Base-by-base conservation (phyloP, 2,329 filamentous ascomycete species). In the Sporothrix pseudoabietina region DNA sequence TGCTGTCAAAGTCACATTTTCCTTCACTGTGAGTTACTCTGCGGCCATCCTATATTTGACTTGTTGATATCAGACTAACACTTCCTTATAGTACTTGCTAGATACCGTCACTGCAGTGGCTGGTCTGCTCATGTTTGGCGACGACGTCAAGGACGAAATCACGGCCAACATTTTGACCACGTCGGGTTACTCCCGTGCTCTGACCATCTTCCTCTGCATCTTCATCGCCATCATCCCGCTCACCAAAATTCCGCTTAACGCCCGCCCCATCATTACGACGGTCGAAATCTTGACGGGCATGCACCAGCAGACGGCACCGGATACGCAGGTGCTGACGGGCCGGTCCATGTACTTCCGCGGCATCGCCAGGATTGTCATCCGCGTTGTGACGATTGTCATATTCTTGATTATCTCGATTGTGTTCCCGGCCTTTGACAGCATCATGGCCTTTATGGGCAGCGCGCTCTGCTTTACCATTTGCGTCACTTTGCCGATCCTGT, bases 381-480 rank as follows among this genome's bases (percentile, higher is more conserved):
- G 92, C 55, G 82, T 97, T 1, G 75, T 88, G 19, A 89, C 90
- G 16, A 87, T 94, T 19, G 77, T 92, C n/a, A 76, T 91, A 2
- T 93, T 98, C 78, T 87, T 98, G 44, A 79, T 88, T 68, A 92
- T 98, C 74, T 90, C 94, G 7, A 85, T 89, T 66, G 74, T 86
- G 1, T 88, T 89, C 78, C 94, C 94, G 0, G 88, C 89, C 0
- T 97, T 97, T 79, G 94, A 97, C 80, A 90, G 91, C 71, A 94
- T 97, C 79, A 97, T 97, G 90, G 92, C 92, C 4, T 90, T 97
- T 75, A 90, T 98, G 83, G 95, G 96, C 14, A 93, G 92, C 54
- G 92, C 94, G 3, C 87, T 97, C 19, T 98, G 95, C 83, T 97
- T 97, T 78, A 93, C 93, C 22, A 97, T 98, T 76, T 98, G 95